Evolutionary conservation across 129 eudicot species (phyloP).

Genomic region (Pseudognaphalium luteoalbum): DNA sequence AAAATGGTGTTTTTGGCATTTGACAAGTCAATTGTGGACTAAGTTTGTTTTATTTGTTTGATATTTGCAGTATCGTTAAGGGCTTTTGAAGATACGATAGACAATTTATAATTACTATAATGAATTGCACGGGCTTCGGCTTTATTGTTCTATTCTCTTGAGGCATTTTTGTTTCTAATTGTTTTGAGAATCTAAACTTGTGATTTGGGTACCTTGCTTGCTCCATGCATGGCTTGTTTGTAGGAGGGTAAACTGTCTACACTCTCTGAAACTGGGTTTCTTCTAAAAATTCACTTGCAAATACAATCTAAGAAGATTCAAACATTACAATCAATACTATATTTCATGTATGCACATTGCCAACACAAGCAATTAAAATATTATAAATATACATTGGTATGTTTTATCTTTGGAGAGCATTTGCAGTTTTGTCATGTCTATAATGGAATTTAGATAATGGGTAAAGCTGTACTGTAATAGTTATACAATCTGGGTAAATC

Average conservation of each 20-base stretch:
- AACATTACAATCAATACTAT: no score
- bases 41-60: background rate
- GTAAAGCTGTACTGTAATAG: no score
- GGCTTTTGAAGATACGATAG: slow-evolving; percentile 9
- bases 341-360: no score
- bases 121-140: background rate
- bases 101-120: slow-evolving; percentile 3
- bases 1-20: background rate
- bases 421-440: no score
- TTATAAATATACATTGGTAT: no score
- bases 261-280: background rate
- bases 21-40: background rate
- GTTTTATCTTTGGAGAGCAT: no score
- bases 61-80: slow-evolving; percentile 64
- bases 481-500: no score
- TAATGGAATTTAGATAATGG: no score
- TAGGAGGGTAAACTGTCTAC: background rate
- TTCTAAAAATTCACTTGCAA: background rate
- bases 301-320: background rate
- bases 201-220: background rate
- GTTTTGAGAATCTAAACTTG: background rate
- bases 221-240: background rate
- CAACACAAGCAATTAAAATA: no score
- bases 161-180: background rate
- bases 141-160: background rate